Percentiles rank a stretch among this genome's conserved stretches.
Evolutionary conservation across 202 grass and related monocot genomes (phyloP).

Genomic region (Bolboschoenoplectus hybrid): DNA sequence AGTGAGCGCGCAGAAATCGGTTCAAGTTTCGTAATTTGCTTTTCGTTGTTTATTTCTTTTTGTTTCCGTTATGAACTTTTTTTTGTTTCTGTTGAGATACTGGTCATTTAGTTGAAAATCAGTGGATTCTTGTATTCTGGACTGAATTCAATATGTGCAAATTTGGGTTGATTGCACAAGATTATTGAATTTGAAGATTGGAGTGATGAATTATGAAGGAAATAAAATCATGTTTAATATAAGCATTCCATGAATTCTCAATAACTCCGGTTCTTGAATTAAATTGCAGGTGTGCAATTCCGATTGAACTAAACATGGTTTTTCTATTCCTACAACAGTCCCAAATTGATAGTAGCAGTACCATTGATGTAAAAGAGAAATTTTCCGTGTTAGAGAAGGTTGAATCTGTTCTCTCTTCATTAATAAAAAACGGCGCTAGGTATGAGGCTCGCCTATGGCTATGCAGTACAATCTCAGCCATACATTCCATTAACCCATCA

Average conservation of each 20-base stretch:
- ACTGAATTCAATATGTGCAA: background rate
- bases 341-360: constrained; percentile 33
- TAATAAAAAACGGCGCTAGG: constrained; percentile 52
- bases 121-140: background rate
- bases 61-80: background rate
- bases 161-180: background rate
- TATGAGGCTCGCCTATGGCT: constrained; percentile 83
- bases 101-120: background rate
- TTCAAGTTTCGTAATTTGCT: constrained; percentile 7
- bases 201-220: background rate
- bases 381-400: constrained; percentile 50
- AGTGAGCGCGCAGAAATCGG: background rate
- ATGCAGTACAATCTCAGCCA: constrained; percentile 57
- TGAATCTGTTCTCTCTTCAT: constrained; percentile 61
- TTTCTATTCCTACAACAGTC: constrained; percentile 54
- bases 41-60: background rate
- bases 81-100: background rate
- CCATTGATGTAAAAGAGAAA: constrained; percentile 48
- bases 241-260: background rate
- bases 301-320: constrained; percentile 49
- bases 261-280: background rate
- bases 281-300: background rate
- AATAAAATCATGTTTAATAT: background rate
- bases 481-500: constrained; percentile 55
- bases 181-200: background rate